Evolutionary conservation across 345 rosid genomes (phyloP).

Genomic region (Angophora floribunda): DNA sequence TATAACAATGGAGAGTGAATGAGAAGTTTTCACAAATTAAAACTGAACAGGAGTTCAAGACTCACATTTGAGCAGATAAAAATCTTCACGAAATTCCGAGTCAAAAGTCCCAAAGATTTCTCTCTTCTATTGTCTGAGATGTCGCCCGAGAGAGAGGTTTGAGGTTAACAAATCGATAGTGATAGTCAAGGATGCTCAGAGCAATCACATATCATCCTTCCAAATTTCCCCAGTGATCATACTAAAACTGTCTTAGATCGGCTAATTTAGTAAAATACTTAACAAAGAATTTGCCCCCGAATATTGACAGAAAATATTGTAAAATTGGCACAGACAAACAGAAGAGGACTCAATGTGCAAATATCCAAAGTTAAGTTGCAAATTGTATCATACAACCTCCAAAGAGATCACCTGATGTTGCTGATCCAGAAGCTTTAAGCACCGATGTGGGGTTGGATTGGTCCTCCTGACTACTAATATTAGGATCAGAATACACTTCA

Average conservation of each 20-base stretch:
- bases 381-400: not conserved
- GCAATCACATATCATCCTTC: not conserved
- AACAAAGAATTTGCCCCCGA: not conserved
- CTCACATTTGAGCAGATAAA: conserved; percentile 77
- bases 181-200: not conserved
- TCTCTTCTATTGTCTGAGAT: conserved; percentile 67
- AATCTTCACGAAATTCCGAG: conserved; percentile 86
- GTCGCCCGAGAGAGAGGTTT: not conserved
- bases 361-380: not conserved
- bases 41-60: not conserved
- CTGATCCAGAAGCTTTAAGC: conserved; percentile 33
- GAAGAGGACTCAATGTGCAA: not conserved
- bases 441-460: conserved; percentile 25
- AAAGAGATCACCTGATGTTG: conserved; percentile 26
- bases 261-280: not conserved
- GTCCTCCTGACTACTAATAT: conserved; percentile 56
- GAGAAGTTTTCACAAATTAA: not conserved
- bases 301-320: not conserved
- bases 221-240: not conserved
- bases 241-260: not conserved
- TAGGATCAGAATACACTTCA: conserved; percentile 41
- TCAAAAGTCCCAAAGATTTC: conserved; percentile 79
- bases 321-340: not conserved
- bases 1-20: not conserved
- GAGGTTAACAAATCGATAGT: not conserved